Conservation (phyloP, 2,329 filamentous ascomycete species). For the Sclerotinia minor region DNA sequence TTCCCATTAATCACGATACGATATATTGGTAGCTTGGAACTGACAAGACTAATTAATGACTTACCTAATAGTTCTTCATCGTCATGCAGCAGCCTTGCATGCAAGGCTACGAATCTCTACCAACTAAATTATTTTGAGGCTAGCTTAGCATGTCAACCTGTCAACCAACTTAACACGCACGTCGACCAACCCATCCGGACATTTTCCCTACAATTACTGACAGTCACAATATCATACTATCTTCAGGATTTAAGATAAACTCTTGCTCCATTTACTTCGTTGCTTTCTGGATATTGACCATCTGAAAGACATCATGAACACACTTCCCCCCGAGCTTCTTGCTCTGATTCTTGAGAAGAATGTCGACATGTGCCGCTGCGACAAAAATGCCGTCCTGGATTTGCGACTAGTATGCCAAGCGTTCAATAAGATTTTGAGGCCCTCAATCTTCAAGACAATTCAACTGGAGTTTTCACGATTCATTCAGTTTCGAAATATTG, state of each 20-base stretch:
- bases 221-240: not conserved
- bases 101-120: not conserved
- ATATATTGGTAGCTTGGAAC: no score
- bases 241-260: not conserved
- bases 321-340: conserved; percentile 51
- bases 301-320: conserved; percentile 43
- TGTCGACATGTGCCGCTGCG: conserved; percentile 43
- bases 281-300: not conserved
- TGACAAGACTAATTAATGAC: not conserved
- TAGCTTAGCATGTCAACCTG: not conserved
- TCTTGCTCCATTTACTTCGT: not conserved
- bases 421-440: conserved; percentile 51
- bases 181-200: no score
- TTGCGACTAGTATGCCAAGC: conserved; percentile 52
- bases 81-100: conserved; percentile 6
- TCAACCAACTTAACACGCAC: not conserved
- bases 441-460: conserved; percentile 50
- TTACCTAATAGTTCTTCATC: not conserved
- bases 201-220: not conserved
- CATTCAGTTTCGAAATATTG: conserved; percentile 26
- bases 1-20: no score
- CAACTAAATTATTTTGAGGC: conserved; percentile 3
- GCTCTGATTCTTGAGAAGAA: conserved; percentile 49
- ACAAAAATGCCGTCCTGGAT: conserved; percentile 49
- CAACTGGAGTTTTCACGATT: conserved; percentile 54